A percentile compares a stretch with the other conserved stretches of the same genome.
Conservation (phyloP, 306 rosid species). For the Casuarina cunninghamiana region DNA sequence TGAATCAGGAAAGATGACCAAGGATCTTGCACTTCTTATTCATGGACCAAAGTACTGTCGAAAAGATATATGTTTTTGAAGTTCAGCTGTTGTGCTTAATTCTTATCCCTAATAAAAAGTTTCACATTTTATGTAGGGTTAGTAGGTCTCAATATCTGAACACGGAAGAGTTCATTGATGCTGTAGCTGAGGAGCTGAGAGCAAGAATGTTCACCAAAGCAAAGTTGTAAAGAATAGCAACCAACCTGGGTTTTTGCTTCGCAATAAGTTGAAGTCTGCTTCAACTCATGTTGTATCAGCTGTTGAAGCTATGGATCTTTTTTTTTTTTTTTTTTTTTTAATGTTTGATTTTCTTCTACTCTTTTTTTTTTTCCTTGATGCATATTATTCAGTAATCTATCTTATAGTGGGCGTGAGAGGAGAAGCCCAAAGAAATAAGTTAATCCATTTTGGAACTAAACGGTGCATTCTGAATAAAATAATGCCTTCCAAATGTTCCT, state of each 20-base stretch:
- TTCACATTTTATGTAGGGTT: constrained; percentile 39
- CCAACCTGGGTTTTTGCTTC: not conserved
- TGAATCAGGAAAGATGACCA: constrained; percentile 98
- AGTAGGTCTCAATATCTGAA: constrained; percentile 77
- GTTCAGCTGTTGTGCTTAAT: not conserved
- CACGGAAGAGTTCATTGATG: constrained; percentile 92
- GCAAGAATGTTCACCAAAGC: constrained; percentile 50
- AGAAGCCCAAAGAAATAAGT: not conserved
- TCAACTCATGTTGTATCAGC: not conserved
- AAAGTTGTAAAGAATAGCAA: not conserved
- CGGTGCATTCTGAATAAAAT: not conserved
- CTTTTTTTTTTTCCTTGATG: not conserved
- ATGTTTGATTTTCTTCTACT: no score
- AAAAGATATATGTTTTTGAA: not conserved
- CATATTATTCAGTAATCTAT: not conserved
- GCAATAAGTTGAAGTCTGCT: not conserved
- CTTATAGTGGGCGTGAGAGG: not conserved
- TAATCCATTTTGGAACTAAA: not conserved
- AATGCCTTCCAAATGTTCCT: not conserved
- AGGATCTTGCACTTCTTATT: constrained; percentile 94
- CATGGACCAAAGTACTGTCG: constrained; percentile 75
- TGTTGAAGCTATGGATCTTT: not conserved
- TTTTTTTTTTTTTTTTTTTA: no score
- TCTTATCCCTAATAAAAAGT: constrained; percentile 17
- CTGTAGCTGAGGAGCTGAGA: constrained; percentile 74